Conservation (phyloP, 495 filamentous ascomycete species). For the Penicillium cataractarum region DNA sequence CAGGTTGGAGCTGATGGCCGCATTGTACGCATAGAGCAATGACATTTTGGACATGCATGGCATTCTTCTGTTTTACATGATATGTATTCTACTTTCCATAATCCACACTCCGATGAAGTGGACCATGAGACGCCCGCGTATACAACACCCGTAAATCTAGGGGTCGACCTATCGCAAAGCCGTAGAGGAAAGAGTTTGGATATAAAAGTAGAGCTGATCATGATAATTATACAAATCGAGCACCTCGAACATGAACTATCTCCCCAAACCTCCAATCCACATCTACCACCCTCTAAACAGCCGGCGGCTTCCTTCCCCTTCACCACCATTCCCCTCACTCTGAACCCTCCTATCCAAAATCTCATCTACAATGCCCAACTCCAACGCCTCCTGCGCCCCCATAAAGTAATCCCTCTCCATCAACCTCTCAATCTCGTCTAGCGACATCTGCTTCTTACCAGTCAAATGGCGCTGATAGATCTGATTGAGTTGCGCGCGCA, state of each 20-base stretch:
- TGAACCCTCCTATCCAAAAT: constrained; percentile 67
- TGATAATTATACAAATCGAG: constrained; percentile 21
- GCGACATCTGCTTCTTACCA: constrained; percentile 60
- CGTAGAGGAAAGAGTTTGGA: background rate
- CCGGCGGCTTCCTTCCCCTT: constrained; percentile 26
- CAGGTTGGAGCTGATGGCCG: constrained; percentile 47
- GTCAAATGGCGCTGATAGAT: constrained; percentile 89
- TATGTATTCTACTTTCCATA: constrained; percentile 18
- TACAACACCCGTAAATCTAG: no score
- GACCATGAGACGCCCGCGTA: no score
- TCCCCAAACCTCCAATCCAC: background rate
- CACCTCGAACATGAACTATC: background rate
- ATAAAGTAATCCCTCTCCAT: constrained; percentile 98
- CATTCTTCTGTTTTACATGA: background rate
- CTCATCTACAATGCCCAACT: constrained; percentile 89
- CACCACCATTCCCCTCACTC: constrained; percentile 33
- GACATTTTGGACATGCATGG: constrained; percentile 8
- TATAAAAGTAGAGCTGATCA: constrained; percentile 4
- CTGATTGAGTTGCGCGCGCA: constrained; percentile 82
- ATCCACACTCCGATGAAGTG: background rate
- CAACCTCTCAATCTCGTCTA: constrained; percentile 84
- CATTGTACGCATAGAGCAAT: constrained; percentile 37
- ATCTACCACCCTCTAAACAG: constrained; percentile 6
- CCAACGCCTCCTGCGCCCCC: constrained; percentile 83
- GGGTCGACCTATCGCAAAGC: background rate